Base-by-base conservation (phyloP, 1,284 basidiomycete species). In the Leccinum subrobustum region DNA sequence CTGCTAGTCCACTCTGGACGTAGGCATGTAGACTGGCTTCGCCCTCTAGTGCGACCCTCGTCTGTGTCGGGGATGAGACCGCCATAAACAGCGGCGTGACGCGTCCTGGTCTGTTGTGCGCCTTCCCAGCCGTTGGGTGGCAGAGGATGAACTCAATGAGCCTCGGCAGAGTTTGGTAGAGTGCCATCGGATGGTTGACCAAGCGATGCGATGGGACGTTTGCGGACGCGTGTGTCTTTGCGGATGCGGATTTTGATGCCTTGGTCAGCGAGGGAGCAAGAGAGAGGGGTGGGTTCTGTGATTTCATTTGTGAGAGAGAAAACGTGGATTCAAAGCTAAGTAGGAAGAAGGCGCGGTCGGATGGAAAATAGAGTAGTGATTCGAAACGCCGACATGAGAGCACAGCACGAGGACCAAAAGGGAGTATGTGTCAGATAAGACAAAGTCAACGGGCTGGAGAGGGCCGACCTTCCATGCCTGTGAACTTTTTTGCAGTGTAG, bases 401-500 rank as follows among this genome's bases (percentile, higher is more conserved):
- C 20, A 52, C 39, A 57, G 39, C 59, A 59, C 57, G 57, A 68
- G 59, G 58, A 67, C 39, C 50, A 2, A 56, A 62, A 25, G 58
- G 44, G 7, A 53, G 55, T 53, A 2, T 12, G 16, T 52, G 59
- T 67, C 27, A 72, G 71, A 63, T 62, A 69, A 73, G 70, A 65
- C 62, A 63, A 58, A 23, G 39, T 23, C 6, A 12, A 12, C 3
- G 20, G 9, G 23, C 9, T 6, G 8, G 33, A 25, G 14, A 44
- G 31, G 12, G 75, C 86, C 48, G 64, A 92, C 92, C 88, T 80
- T 93, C 90, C 89, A 95, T 95, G 29, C 93, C 93, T 0, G 94
- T 93, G 72, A 96, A 96, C 75, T 95, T 94, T 80, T 80, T 96
- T 96, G 93, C 92, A 0, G 94, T 94, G 73, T 93, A 96, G 29